Evolutionary conservation across 176 grass and related monocot species (phyloP), one percentile per base, ranked within the genome.

Genomic region (Melocanna baccifera): DNA sequence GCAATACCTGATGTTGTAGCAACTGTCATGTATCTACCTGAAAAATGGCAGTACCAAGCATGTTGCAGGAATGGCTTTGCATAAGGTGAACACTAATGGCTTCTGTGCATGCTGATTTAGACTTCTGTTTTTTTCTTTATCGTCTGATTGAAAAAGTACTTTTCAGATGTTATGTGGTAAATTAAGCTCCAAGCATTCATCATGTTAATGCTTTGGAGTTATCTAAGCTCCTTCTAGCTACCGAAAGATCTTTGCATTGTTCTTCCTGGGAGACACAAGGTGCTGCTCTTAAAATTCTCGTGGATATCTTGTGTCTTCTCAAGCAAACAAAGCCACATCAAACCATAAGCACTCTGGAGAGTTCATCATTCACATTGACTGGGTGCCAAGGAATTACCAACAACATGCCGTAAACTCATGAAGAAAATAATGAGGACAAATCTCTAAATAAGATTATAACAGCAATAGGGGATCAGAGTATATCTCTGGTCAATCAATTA

Each of bases 81-180:
- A 63, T 77, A 93, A 92, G 93, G 93, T 98, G 62, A 74, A 75
- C 43, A 47, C 47, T 63, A 70, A 63, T 15, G 22, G 15, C 68
- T 82, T 83, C 22, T 46, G 43, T 52, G 22, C 59, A 32, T 90
- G 12, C 62, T 74, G 59, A 59, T 90, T 82, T 63, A 87, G 13
- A 23, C 19, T 16, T 87, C 1, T 78, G 10, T 69, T 51, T 77
- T 67, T 84, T 28, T 47, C 25, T 41, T 43, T 83, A 25, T 47
- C 89, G 11, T 77, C 87, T 93, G 78, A 86, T 37, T 67, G 42
- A 37, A 58, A 62, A 68, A 32, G 32, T 32, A 41, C 41, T 90
- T 84, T 85, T 61, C 85, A 98, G 96, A 76, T 93, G 13, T 64
- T 92, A 32, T 62, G 55, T 43, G 79, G 48, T 83, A 90, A 86